Conservation (phyloP, 2,329 filamentous ascomycete species). For the Cercospora nicotianae region DNA sequence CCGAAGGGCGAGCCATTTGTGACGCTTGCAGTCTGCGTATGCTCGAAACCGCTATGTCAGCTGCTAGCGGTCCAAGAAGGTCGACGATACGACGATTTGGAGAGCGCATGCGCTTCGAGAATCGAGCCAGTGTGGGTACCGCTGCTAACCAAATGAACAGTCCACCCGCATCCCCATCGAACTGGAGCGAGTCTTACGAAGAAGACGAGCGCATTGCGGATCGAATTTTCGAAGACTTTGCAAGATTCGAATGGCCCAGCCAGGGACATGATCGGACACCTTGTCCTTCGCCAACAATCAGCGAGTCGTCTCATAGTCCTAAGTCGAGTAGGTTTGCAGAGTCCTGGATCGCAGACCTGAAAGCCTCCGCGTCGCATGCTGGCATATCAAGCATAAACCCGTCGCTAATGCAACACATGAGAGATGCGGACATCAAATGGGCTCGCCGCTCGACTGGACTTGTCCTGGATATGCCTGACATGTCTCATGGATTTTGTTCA, state of each 20-base stretch:
- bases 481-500: background rate
- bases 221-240: constrained; percentile 8
- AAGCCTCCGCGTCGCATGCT: constrained; percentile 1
- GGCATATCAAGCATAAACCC: constrained; percentile 8
- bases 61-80: background rate
- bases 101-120: background rate
- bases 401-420: constrained; percentile 2
- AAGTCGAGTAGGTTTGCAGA: background rate
- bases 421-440: background rate
- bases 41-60: background rate
- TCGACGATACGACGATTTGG: background rate
- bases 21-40: background rate
- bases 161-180: background rate
- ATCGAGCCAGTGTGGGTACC: background rate
- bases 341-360: constrained; percentile 6
- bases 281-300: background rate
- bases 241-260: constrained; percentile 13
- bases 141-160: background rate
- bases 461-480: background rate
- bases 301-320: background rate
- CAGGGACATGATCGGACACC: background rate
- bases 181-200: background rate
- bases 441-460: background rate
- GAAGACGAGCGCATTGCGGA: background rate
- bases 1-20: background rate